phyloP scores from a whole-genome alignment of 176 grass and related monocot genomes.

The Bonia amplexicaulis region DNA sequence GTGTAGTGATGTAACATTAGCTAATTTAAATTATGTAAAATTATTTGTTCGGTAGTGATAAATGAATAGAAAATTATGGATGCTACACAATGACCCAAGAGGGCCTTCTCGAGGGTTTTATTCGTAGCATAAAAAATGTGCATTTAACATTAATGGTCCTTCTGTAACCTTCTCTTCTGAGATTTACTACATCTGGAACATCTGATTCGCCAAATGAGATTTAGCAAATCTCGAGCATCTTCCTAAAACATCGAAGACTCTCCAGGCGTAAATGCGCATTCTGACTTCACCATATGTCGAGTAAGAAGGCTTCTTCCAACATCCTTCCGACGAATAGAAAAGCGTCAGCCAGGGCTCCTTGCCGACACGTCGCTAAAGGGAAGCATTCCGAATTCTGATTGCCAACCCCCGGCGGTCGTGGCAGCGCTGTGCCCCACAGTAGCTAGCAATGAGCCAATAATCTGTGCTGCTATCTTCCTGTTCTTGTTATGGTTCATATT shows the following conservation, averaged over 20 bases:
- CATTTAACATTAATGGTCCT: background rate
- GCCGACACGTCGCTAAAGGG: background rate
- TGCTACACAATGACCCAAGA: background rate
- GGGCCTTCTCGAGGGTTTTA: background rate
- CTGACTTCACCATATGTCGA: background rate
- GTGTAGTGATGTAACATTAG: slow-evolving; percentile 15
- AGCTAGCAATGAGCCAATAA: no score
- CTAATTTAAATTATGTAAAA: slow-evolving; percentile 18
- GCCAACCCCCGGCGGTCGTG: background rate
- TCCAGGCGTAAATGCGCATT: background rate
- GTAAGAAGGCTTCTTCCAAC: background rate
- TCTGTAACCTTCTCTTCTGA: background rate
- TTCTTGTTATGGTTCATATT: no score
- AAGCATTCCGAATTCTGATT: background rate
- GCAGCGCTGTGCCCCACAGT: background rate
- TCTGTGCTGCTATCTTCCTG: no score
- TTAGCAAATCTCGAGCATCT: background rate
- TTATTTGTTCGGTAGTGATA: background rate
- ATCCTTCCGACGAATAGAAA: background rate
- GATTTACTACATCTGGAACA: background rate
- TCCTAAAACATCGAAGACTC: background rate
- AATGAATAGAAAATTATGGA: background rate
- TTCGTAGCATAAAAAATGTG: background rate
- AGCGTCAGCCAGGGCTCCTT: background rate
- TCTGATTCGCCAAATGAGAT: background rate